Base-by-base conservation (phyloP, 306 rosid genomes). In the Fragaria vesca region DNA sequence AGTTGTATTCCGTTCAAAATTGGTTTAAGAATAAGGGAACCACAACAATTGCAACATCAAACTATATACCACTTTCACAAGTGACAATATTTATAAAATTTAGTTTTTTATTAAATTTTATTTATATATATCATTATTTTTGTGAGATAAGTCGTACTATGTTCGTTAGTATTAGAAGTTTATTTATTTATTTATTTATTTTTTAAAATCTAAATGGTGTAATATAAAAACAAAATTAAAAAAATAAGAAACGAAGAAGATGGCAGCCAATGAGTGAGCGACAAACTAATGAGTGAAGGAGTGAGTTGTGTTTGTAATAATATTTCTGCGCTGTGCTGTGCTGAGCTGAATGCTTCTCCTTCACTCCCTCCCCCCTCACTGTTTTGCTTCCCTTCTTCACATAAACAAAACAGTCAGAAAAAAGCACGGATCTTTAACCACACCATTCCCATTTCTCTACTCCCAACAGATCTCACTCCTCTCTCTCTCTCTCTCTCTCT, bases 391-490 rank as follows among this genome's bases (percentile, higher is more conserved):
- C 21, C 18, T 16, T 34, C 8, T 54, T 21, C 65, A 50, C 72
- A 43, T 42, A 68, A 68, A n/a, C 72, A 40, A 68, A 71, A 4
- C 46, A 8, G 51, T 48, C 18, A 40, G 71, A 18, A 40, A 40
- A 45, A 74, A 61, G 70, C 60, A 9, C 13, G 71, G 58, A 60
- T 74, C 55, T 57, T 57, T 57, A 55, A n/a, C 66, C 36, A n/a
- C 21, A n/a, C 66, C 46, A 4, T 55, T 12, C 66, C 24, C 66
- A 72, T 52, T 72, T 72, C n/a, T 54, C 68, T 51, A 72, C 46
- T 15, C 43, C 30, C 54, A 45, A 26, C 70, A 61, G 78, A 74
- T 74, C 13, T 32, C 42, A 21, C 32, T 4, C 4, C 34, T 52
- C 62, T 10, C 61, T 13, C 18, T 26, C 55, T 24, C 72, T 42